Base-by-base conservation (phyloP, 306 rosid species). In the Pyrus communis region DNA sequence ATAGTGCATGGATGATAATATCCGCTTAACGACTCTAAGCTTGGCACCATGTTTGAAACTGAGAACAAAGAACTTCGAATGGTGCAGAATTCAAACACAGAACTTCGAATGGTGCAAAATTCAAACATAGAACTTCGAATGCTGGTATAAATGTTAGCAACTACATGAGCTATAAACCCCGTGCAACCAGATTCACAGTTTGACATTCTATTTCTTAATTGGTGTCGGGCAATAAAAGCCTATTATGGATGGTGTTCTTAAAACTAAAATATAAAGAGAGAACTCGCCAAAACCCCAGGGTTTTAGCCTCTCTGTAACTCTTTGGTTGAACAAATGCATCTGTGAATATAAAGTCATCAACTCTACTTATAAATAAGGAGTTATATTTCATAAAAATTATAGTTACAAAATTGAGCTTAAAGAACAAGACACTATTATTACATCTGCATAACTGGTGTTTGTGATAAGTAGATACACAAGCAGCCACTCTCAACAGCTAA, bases 31-130 rank as follows among this genome's bases (percentile, higher is more conserved):
- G 61, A 77, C 89, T 62, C 84, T 80, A 71, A 91, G 91, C 87
- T 90, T 90, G 80, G 90, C 91, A 51, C 97, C 97, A 51, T 87
- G 82, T 86, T 85, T 94, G 93, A 90, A 94, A 86, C 86, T 94
- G 82, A 91, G 96, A 82, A 94, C 85, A 25, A 94, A 81, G 74
- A 25, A 25, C 27, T 25, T 25, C 27, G 27, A 25, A 25, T 25
- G 27, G 27, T 25, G 27, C 27, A 25, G 27, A 25, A 25, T 25
- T 25, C 27, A 25, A 25, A 25, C 27, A 25, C 25, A 25, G 25
- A 25, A 25, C 25, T 25, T 25, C 25, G 25, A 25, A 25, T 25
- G 25, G 10, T 8, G 35, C 35, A 33, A 0, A 1, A 33, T 33
- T 33, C 10, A 38, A 38, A 8, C 9, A 8, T 3, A 38, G 1